Percentiles rank a stretch among this genome's conserved stretches.
phyloP scores from a whole-genome alignment of 768 basidiomycete genomes.

The Pulveroboletus sp. region DNA sequence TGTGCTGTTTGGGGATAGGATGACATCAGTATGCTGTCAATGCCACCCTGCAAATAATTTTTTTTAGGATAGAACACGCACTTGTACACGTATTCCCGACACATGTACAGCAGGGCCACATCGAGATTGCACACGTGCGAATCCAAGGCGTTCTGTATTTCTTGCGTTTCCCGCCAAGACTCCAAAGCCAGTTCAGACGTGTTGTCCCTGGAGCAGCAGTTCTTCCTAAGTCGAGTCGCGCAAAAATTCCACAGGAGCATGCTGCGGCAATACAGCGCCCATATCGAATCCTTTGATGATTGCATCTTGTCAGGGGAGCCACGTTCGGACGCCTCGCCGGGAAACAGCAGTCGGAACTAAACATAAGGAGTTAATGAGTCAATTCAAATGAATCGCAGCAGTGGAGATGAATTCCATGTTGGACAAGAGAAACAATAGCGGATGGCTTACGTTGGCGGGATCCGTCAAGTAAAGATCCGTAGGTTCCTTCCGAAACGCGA shows the following conservation, averaged over 20 bases:
- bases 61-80: conserved; percentile 38
- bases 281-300: conserved; percentile 72
- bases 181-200: conserved; percentile 57
- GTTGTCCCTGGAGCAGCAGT: conserved; percentile 43
- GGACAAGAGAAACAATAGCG: conserved; percentile 3
- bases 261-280: conserved; percentile 78
- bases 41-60: conserved; percentile 6
- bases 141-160: conserved; percentile 63
- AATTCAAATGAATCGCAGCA: conserved; percentile 5
- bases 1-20: conserved; percentile 40
- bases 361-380: conserved; percentile 9
- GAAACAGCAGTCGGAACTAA: conserved; percentile 55
- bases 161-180: conserved; percentile 62
- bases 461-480: conserved; percentile 58
- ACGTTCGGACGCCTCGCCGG: conserved; percentile 64
- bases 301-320: conserved; percentile 40
- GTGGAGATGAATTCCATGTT: conserved; percentile 9
- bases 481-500: conserved; percentile 57
- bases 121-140: conserved; percentile 70
- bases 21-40: conserved; percentile 14
- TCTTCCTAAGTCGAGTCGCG: conserved; percentile 44
- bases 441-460: conserved; percentile 55
- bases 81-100: conserved; percentile 73
- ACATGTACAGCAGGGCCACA: conserved; percentile 60
- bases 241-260: conserved; percentile 81